Evolutionary conservation across 108 stramenopile genomes (phyloP), one percentile per base, ranked within the genome.

Genomic region (Epipyxis sp.): DNA sequence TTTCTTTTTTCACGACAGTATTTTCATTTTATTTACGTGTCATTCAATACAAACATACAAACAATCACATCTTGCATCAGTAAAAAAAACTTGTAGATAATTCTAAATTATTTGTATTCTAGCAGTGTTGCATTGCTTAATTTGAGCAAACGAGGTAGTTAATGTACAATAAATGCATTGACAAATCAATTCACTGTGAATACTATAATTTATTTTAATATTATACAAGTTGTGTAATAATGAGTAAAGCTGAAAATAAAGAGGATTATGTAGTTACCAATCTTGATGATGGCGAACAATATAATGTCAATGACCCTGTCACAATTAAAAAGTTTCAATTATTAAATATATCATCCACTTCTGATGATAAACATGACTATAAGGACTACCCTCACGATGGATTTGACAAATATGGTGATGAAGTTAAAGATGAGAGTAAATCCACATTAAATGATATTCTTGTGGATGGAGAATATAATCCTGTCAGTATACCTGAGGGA

Each of bases 281-380:
- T 25, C 35, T 65, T 10, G 61, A 65, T 37, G 61, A 65, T 65
- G 61, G 61, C 35, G 61, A 65, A 32, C 3, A 65, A 65, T 65
- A 65, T 65, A 16, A 32, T 65, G 25, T 37, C 34, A 32, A 65
- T 6, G 61, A 65, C 6, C 30, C 34, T 3, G 61, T 32, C 3
- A n/a, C n/a, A n/a, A n/a, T n/a, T n/a, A 32, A 65, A 25, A 37
- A 29, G 34, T 65, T 65, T 32, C 27, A 65, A 13, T 35, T 65
- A 10, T 16, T 65, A 6, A 29, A 37, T 65, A 6, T 65, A 6
- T 10, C 10, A 6, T 16, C 20, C 25, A 37, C 61, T 16, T 50
- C 46, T 6, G 20, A 6, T 6, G 61, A 37, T 35, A 29, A 25
- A 32, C 30, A 16, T 32, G 13, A 65, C 13, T 16, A 16, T 32